Conservation (phyloP, 2,329 filamentous ascomycete species). For the Sphaerulina musiva region DNA sequence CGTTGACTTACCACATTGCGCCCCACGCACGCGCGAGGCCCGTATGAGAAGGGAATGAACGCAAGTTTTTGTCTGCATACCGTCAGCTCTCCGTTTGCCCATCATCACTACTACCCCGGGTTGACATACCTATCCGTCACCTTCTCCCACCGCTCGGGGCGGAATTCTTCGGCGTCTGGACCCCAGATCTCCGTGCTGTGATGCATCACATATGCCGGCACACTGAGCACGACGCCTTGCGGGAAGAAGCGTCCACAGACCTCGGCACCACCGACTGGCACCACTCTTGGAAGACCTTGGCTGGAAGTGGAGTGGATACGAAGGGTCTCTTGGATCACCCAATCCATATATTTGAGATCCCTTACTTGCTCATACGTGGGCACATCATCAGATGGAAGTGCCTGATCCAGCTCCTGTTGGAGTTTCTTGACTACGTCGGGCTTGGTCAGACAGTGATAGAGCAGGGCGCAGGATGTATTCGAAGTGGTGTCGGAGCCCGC, state of each 20-base stretch:
- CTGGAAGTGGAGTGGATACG: conserved; percentile 81
- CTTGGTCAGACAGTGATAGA: conserved; percentile 67
- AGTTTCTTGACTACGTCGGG: conserved; percentile 66
- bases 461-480: conserved; percentile 74
- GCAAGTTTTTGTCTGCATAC: conserved; percentile 31
- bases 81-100: conserved; percentile 2
- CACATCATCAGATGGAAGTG: conserved; percentile 56
- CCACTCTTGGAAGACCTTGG: conserved; percentile 71
- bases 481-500: conserved; percentile 71
- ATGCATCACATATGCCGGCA: conserved; percentile 39
- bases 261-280: conserved; percentile 61
- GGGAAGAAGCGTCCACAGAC: conserved; percentile 65
- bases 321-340: conserved; percentile 75
- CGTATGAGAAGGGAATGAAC: conserved; percentile 40
- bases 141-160: conserved; percentile 39
- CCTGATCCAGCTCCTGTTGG: conserved; percentile 67
- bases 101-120: neutral
- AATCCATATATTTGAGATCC: conserved; percentile 67
- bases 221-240: conserved; percentile 35
- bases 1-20: conserved; percentile 33
- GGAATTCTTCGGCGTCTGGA: conserved; percentile 37
- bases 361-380: conserved; percentile 67
- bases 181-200: conserved; percentile 39
- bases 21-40: conserved; percentile 40
- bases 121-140: conserved; percentile 28